Evolutionary conservation across 2,329 filamentous ascomycete genomes (phyloP), one percentile per base, ranked within the genome.

Genomic region (Cladosporium sp.): DNA sequence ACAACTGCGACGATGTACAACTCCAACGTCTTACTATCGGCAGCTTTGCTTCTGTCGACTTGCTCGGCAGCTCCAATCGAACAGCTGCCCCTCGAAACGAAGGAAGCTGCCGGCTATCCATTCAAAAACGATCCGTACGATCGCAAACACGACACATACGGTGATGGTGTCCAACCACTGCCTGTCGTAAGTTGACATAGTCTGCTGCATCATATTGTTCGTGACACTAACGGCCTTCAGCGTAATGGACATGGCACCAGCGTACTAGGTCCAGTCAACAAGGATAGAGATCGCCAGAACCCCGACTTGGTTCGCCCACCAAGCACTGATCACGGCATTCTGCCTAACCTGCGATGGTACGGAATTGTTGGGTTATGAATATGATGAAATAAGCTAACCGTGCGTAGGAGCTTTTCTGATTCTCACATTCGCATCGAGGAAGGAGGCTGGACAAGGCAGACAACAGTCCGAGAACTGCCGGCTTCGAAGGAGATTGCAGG

Each of bases 361-460:
- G 69, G 60, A 6, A 10, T 55, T 23, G 12, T 29, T 12, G 11
- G 2, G 16, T n/a, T 8, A 3, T 21, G 16, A 31, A 6, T 1
- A 29, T 29, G 28, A 31, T 5, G 2, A 23, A 2, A 35, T 33
- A 18, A 49, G 37, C 59, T 62, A 35, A 53, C 21, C 16, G 5
- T 21, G 26, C n/a, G 28, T 49, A 75, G 73, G 74, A 79, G 77
- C 23, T 81, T 81, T 66, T 77, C 80, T 37, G 80, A 81, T 71
- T 81, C 79, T 0, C 80, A 82, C 64, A 77, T 80, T 18, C 78
- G 80, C 40, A 81, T 82, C 37, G 80, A 91, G 83, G 89, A 92
- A 77, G 89, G 88, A 57, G 89, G 90, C 62, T 93, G 90, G 90
- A 91, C 90, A 1, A 84, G 90, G 28, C 88, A 92, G 76, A 92